Conservation (phyloP, 768 basidiomycete genomes). For the Lactarius akahatsu region DNA sequence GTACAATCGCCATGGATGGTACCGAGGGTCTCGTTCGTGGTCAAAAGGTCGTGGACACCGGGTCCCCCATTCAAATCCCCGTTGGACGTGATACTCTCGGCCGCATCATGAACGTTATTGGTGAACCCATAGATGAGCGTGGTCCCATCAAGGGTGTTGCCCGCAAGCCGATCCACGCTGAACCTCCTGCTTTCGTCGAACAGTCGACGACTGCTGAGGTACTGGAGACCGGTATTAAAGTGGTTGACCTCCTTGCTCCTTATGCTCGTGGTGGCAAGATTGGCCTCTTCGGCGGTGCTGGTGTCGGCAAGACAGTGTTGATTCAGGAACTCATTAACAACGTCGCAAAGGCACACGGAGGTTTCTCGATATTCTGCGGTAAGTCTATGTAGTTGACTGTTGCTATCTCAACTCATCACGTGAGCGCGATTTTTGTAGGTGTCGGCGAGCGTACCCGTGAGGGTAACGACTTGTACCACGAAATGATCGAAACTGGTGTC, state of each 20-base stretch:
- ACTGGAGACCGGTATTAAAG: conserved; percentile 99
- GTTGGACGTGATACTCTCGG: conserved; percentile 94
- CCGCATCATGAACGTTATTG: conserved; percentile 99
- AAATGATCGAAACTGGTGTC: conserved; percentile 99
- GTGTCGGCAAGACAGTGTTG: conserved; percentile 99
- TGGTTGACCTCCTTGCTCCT: conserved; percentile 98
- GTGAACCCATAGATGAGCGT: conserved; percentile 99
- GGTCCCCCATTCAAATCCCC: conserved; percentile 93
- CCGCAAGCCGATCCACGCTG: conserved; percentile 91
- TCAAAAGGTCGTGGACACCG: conserved; percentile 95
- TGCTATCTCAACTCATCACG: conserved; percentile 4
- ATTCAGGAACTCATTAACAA: conserved; percentile 99
- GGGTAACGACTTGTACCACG: conserved; percentile 99
- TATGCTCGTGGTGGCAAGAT: conserved; percentile 99
- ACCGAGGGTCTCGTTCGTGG: conserved; percentile 99
- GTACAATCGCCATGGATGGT: conserved; percentile 99
- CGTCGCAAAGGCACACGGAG: conserved; percentile 99
- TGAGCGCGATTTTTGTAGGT: conserved; percentile 49
- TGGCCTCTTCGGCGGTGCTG: conserved; percentile 99
- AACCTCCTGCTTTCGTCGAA: conserved; percentile 95
- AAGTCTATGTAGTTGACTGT: conserved; percentile 13
- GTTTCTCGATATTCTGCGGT: conserved; percentile 99
- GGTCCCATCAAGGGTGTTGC: conserved; percentile 97
- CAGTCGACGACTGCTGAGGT: conserved; percentile 99
- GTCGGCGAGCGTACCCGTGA: conserved; percentile 99